These are phyloP conservation scores for Aspergillus amoenus DNA, from an alignment of 2,329 filamentous ascomycete species.

Conservation along the genomic window DNA sequence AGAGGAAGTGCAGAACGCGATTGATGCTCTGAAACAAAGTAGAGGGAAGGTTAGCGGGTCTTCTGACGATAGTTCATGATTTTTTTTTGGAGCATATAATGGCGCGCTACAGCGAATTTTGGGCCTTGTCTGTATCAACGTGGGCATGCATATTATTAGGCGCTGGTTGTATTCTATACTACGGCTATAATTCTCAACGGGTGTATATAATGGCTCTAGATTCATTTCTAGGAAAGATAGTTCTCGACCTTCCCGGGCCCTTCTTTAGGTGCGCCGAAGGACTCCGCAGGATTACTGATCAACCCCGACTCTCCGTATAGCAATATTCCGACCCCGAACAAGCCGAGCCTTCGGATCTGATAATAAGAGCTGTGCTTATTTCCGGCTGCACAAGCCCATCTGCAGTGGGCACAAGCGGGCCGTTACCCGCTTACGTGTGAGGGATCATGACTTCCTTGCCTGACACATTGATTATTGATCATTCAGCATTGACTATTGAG, in stretches of 20 bases:
- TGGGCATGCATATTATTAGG: conserved; percentile 16
- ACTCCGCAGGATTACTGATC: neutral
- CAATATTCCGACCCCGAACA: neutral
- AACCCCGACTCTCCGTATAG: neutral
- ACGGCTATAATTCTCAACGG: neutral
- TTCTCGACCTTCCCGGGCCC: neutral
- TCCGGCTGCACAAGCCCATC: neutral
- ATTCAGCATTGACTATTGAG: neutral
- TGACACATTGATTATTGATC: neutral
- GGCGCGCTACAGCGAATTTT: conserved; percentile 21
- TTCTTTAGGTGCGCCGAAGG: neutral
- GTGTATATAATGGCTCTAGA: neutral
- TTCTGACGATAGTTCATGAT: conserved; percentile 20
- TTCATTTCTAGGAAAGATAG: neutral
- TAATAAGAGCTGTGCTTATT: neutral
- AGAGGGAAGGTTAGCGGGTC: conserved; percentile 18
- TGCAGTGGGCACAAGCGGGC: neutral
- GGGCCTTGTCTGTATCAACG: conserved; percentile 5
- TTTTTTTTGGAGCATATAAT: conserved; percentile 16
- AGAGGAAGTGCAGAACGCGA: conserved; percentile 74
- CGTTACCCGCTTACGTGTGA: neutral
- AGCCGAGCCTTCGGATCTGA: neutral
- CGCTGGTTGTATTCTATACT: conserved; percentile 15
- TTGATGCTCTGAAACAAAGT: conserved; percentile 45
- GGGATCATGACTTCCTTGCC: neutral